These are phyloP conservation scores for Kappamyces sp. DNA, from an alignment of 192 early-diverging fungal species.

Conservation along the genomic window DNA sequence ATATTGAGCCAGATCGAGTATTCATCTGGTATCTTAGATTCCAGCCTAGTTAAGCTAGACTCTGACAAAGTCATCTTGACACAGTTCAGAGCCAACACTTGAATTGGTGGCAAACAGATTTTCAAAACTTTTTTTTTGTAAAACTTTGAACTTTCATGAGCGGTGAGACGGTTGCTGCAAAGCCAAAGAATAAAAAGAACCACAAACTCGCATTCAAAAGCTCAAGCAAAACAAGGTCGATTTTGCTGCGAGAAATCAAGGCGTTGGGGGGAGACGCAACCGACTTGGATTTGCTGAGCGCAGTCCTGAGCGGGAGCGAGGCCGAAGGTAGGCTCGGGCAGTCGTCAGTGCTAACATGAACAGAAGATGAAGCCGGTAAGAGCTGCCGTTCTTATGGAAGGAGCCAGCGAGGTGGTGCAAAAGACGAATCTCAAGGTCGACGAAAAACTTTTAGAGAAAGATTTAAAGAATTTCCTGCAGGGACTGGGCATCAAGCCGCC, in stretches of 20 bases:
- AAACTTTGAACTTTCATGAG: no score
- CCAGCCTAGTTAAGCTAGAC: no score
- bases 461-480: background rate
- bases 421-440: constrained; percentile 15
- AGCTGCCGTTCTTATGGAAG: constrained; percentile 15
- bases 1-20: no score
- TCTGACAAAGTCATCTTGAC: no score
- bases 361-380: constrained; percentile 17
- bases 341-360: background rate
- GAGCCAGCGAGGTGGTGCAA: constrained; percentile 22
- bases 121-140: no score
- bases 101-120: no score
- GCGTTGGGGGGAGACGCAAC: constrained; percentile 53
- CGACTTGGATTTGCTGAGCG: constrained; percentile 53
- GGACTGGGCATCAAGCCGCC: constrained; percentile 1
- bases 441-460: constrained; percentile 15
- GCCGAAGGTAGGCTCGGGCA: constrained; percentile 14
- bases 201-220: background rate
- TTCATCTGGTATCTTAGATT: no score
- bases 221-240: background rate
- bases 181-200: background rate
- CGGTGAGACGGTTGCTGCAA: background rate
- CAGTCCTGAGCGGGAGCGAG: constrained; percentile 44
- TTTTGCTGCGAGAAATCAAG: constrained; percentile 58
- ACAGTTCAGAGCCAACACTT: no score